Evolutionary conservation across 306 rosid genomes (phyloP).

Genomic region (Acacia confusa): DNA sequence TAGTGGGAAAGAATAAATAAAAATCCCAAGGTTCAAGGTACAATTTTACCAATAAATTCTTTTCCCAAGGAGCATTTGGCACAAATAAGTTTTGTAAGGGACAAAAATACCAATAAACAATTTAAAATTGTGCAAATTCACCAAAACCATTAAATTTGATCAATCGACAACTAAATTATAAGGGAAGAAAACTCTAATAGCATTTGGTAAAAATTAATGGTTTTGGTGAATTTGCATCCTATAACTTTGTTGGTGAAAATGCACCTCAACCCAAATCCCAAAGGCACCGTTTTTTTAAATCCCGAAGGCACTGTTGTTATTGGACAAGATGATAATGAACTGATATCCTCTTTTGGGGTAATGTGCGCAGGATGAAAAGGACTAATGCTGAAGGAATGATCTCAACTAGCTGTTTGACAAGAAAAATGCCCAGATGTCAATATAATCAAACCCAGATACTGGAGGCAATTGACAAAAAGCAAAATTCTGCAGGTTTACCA

Average conservation of each 20-base stretch:
- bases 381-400: conserved; percentile 91
- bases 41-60: too few species aligned
- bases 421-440: conserved; percentile 26
- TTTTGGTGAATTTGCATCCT: too few species aligned
- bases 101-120: too few species aligned
- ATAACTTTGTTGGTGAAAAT: too few species aligned
- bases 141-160: too few species aligned
- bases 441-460: conserved; percentile 5
- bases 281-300: background rate
- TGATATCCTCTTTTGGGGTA: conserved; percentile 94
- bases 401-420: conserved; percentile 75
- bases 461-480: background rate
- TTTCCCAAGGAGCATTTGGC: too few species aligned
- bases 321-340: conserved; percentile 85
- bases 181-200: too few species aligned
- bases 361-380: conserved; percentile 83
- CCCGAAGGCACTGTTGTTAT: conserved; percentile 38
- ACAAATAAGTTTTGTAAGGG: too few species aligned
- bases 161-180: too few species aligned
- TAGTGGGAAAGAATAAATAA: conserved; percentile 33
- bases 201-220: too few species aligned
- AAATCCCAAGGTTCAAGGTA: conserved; percentile 22
- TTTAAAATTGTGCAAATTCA: too few species aligned
- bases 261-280: too few species aligned
- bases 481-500: conserved; percentile 53